Evolutionary conservation across 352 stramenopile species (phyloP), one percentile per base, ranked within the genome.

Genomic region (Globisporangium spiculum): DNA sequence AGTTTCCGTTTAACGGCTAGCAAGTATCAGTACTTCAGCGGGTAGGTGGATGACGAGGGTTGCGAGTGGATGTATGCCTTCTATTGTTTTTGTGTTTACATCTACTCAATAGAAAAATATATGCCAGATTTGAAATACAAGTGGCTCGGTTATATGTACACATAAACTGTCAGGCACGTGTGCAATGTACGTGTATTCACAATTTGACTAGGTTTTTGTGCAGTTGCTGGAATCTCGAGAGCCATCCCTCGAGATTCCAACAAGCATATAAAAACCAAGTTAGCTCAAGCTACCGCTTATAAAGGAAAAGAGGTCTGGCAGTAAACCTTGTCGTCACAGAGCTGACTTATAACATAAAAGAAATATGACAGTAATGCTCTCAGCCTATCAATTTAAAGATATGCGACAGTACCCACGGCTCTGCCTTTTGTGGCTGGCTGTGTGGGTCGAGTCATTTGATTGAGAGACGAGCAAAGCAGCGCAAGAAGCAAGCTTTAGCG

Each of bases 401-500:
- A 9, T 0, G 9, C 5, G 5, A n/a, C 41, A 50, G 41, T 50
- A 50, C 32, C 32, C 32, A 38, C 6, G 1, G 16, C 16, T 50
- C 16, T 50, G 41, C 22, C 16, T 50, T 50, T 20, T 50, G 41
- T 50, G 41, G 41, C 41, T 50, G 41, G 41, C 41, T 50, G 41
- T 50, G 41, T 50, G 14, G 8, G 16, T n/a, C 16, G 41, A 50
- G 12, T 46, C 38, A 46, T 46, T 20, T 50, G 41, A 50, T 50
- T 50, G 41, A 50, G 41, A 50, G 41, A 18, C 18, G 16, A 48
- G 41, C 41, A 48, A 50, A n/a, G 16, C 14, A 50, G 16, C 4
- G 16, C 9, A 20, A 27, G 18, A 18, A 55, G n/a, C 55, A 66
- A 46, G 52, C 73, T 10, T 2, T 20, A 61, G 32, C 56, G 56